These are phyloP conservation scores for Phytophthora capsici DNA, from an alignment of 352 stramenopile genomes.

Conservation along the genomic window DNA sequence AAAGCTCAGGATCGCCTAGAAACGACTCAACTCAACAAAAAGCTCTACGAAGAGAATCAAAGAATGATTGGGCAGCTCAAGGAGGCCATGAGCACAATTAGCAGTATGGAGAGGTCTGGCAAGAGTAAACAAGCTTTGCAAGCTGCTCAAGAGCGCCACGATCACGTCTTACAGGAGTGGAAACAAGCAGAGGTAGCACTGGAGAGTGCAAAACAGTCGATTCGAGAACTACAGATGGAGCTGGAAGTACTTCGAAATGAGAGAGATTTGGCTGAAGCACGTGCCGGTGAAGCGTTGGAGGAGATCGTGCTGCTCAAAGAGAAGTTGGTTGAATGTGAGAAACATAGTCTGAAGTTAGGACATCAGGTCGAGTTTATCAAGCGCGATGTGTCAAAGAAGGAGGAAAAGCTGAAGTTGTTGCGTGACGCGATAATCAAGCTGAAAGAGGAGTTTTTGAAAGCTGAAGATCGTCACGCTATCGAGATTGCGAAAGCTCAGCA, in stretches of 20 bases:
- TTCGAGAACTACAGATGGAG: conserved; percentile 70
- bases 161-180: conserved; percentile 75
- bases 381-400: conserved; percentile 54
- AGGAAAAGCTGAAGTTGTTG: conserved; percentile 71
- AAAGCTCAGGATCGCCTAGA: conserved; percentile 66
- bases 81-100: conserved; percentile 73
- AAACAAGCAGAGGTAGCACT: conserved; percentile 73
- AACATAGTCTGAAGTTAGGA: conserved; percentile 53
- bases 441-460: conserved; percentile 91
- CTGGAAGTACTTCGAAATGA: conserved; percentile 61
- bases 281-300: conserved; percentile 80
- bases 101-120: conserved; percentile 61
- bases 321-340: conserved; percentile 38
- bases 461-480: conserved; percentile 80
- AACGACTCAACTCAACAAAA: conserved; percentile 61
- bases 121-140: conserved; percentile 65
- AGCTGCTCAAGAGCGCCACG: conserved; percentile 67
- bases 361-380: conserved; percentile 50
- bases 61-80: conserved; percentile 74
- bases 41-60: conserved; percentile 84
- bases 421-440: conserved; percentile 85
- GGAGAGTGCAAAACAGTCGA: conserved; percentile 47
- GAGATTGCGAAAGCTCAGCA: conserved; percentile 69
- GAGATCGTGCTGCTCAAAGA: conserved; percentile 81
- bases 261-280: conserved; percentile 74